Conservation (phyloP, 306 rosid genomes). For the Glycine soja region DNA sequence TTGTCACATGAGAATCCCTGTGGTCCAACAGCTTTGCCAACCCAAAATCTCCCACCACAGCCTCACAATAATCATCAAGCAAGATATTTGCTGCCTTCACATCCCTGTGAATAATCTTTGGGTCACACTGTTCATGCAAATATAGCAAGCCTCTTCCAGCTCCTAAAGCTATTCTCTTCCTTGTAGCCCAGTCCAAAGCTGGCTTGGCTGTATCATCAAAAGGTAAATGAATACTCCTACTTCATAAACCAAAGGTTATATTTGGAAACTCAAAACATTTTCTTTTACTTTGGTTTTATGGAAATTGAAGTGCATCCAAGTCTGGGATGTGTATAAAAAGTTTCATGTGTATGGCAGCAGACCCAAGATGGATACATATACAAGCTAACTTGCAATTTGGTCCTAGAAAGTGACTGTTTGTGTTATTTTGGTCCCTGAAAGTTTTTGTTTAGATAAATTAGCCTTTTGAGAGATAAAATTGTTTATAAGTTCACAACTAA, state of each 20-base stretch:
- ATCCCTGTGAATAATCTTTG: constrained; percentile 96
- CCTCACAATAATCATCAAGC: constrained; percentile 90
- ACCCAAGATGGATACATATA: not conserved
- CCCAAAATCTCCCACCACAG: constrained; percentile 98
- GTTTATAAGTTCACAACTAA: not conserved
- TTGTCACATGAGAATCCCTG: constrained; percentile 91
- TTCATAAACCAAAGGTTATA: constrained; percentile 11
- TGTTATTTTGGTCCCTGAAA: not conserved
- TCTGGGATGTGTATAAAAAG: not conserved
- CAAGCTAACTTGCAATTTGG: not conserved
- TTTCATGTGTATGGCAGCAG: not conserved
- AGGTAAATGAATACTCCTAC: constrained; percentile 12
- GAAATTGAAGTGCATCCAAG: constrained; percentile 6
- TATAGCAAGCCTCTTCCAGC: constrained; percentile 90
- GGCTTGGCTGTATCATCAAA: constrained; percentile 75
- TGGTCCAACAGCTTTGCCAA: constrained; percentile 93
- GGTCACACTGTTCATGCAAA: constrained; percentile 97
- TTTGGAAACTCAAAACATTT: constrained; percentile 17
- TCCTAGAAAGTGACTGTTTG: not conserved
- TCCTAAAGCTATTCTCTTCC: constrained; percentile 92
- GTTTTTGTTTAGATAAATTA: not conserved
- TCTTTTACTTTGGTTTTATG: constrained; percentile 5
- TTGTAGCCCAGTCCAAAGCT: constrained; percentile 80
- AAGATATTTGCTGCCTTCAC: constrained; percentile 96
- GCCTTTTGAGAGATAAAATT: not conserved